Conservation (phyloP, 257 asterid genomes). For the Parsonsia alboflavescens region DNA sequence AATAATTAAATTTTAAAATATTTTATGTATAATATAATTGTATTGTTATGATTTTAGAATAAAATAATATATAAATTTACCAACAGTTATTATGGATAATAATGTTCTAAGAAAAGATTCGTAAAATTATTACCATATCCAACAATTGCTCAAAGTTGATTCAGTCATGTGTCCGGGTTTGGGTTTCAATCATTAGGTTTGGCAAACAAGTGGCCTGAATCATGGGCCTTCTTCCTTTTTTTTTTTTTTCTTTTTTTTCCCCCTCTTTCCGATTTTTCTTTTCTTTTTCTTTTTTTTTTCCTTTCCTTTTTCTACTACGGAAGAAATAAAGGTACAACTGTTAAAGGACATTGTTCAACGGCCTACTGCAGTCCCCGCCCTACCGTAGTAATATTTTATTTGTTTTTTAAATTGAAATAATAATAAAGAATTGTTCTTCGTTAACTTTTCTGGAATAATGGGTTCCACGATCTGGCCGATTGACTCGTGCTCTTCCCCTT, state of each 20-base stretch:
- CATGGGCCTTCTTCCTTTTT: no score
- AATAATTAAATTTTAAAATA: no score
- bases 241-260: no score
- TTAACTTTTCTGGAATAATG: not conserved
- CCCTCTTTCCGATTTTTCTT: no score
- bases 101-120: no score
- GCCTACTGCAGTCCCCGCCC: not conserved
- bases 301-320: not conserved
- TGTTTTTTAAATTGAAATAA: no score
- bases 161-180: not conserved
- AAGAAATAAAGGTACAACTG: not conserved
- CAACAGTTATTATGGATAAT: no score
- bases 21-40: no score
- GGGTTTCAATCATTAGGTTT: not conserved
- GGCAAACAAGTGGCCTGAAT: not conserved
- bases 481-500: conserved; percentile 11
- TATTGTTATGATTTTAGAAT: no score
- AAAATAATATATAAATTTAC: no score
- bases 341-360: not conserved
- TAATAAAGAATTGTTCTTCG: no score
- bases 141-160: not conserved
- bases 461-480: not conserved
- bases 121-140: not conserved
- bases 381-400: no score
- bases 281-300: not conserved